Base-by-base conservation (phyloP, 2,329 filamentous ascomycete species). In the Pseudogymnoascus sp. region DNA sequence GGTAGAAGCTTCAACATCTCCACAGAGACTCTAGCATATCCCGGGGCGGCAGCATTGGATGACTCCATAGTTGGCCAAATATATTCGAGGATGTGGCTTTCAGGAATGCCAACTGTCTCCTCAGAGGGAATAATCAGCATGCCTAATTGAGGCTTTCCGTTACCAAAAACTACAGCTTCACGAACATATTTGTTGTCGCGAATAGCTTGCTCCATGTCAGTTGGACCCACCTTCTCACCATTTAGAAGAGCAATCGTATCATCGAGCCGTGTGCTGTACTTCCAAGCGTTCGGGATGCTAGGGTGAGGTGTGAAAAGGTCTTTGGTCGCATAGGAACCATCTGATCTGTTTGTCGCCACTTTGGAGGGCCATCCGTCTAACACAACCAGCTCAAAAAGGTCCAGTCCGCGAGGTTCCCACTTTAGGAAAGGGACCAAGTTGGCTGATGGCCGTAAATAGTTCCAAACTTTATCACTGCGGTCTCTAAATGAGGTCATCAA, bases 81-180 rank as follows among this genome's bases (percentile, higher is more conserved):
- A 0, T 67, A 65, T 1, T 79, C 70, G 0, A 85, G 67, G 18
- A 80, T 73, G 8, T 82, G 75, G 0, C 76, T 70, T 2, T 79
- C 73, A 0, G 74, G 67, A 54, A 81, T 69, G 0, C 74, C 65
- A 0, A 69, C 68, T 0, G 76, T 76, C 2, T 72, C 71, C n/a
- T 79, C 76, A 11, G 76, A 74, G 25, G 79, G 77, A 20, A 86
- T 72, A 11, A 86, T 72, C 9, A 85, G 65, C 9, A 84, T 65
- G 1, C 83, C 83, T 0, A 81, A 80, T 28, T 79, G 74, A 0
- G 77, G 74, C 57, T 75, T 77, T 7, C 78, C 81, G 1, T 78
- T 76, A 0, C 84, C 84, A 63, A 86, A 84, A 0, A 84, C 77
- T 2, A 85, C 74, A 0, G 79, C 79, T 62, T 87, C 84, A 14